Conservation (phyloP, 106 monocot genomes). For the Platanthera zijinensis region DNA sequence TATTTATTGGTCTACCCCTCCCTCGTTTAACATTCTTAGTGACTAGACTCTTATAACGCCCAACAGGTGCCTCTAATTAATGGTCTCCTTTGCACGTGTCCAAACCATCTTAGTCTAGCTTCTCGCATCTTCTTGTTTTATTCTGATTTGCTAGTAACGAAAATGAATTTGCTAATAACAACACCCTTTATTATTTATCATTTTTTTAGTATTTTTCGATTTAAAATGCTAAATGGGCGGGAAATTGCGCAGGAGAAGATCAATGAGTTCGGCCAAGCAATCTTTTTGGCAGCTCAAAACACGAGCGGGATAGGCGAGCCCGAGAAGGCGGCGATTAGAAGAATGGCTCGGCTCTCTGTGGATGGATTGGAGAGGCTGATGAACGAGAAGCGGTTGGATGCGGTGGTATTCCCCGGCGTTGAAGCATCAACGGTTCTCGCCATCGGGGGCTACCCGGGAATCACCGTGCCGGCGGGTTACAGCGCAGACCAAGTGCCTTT, state of each 20-base stretch:
- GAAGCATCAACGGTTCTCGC: constrained; percentile 17
- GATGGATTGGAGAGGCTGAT: constrained; percentile 34
- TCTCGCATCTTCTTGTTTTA: too few relatives aligned
- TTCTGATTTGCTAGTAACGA: too few relatives aligned
- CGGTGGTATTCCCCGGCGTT: constrained; percentile 21
- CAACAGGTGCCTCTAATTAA: too few relatives aligned
- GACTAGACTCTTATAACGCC: too few relatives aligned
- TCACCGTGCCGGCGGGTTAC: constrained; percentile 42
- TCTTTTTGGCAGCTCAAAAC: constrained; percentile 21
- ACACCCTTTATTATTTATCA: too few relatives aligned
- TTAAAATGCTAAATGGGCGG: neutral
- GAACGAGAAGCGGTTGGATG: constrained; percentile 28
- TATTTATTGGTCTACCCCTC: too few relatives aligned
- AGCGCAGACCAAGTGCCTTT: constrained; percentile 12
- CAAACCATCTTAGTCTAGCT: too few relatives aligned
- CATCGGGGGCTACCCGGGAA: constrained; percentile 38
- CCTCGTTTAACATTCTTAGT: too few relatives aligned
- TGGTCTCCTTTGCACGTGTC: too few relatives aligned
- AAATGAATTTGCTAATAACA: too few relatives aligned
- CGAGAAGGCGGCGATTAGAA: constrained; percentile 7
- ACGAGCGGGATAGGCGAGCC: constrained; percentile 16
- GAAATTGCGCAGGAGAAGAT: constrained; percentile 19
- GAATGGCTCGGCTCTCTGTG: constrained; percentile 15
- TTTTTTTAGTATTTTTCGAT: too few relatives aligned
- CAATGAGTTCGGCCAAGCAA: constrained; percentile 22